Evolutionary conservation across 805 yeast species (phyloP), one percentile per base, ranked within the genome.

Genomic region (Kluyveromyces starmeri): DNA sequence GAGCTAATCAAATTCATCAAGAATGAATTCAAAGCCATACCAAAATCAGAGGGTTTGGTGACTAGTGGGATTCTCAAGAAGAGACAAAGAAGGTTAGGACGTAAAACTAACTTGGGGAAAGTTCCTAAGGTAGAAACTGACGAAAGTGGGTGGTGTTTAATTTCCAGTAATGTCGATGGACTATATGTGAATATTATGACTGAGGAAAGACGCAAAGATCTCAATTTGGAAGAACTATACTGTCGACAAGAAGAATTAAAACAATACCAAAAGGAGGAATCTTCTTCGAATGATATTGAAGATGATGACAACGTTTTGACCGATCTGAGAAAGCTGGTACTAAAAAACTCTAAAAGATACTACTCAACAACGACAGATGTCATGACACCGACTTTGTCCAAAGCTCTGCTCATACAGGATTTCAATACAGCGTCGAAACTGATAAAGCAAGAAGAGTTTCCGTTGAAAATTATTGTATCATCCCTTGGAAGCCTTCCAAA

Each of bases 151-250:
- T 88, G 97, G 97, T 75, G 83, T 15, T 74, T 83, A 71, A 64
- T 86, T 31, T 85, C 84, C 46, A 70, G 84, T 32, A 64, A 67
- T 18, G 58, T 71, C 2, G 80, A 78, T 40, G 73, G 74, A 24
- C 70, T 85, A 3, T 71, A 66, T 36, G 68, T 88, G 20, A 95
- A 88, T 56, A 57, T 88, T 12, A 58, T 88, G 48, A 83, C 95
- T 0, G 65, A 67, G 4, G 77, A 75, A 26, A 72, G 89, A 54
- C 66, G 96, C 39, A 52, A 56, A 12, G 77, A 72, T 38, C 59
- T 89, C 43, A 75, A 83, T 47, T 65, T 88, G 50, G 95, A 85
- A 53, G 64, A 68, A 16, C 50, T 85, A 27, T 85, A 84, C 78
- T 65, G 70, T 20, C 57, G 59, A 10, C 58, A 60, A 15, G 63